Evolutionary conservation across 345 rosid species (phyloP).

Genomic region (Rhodamnia argentea): DNA sequence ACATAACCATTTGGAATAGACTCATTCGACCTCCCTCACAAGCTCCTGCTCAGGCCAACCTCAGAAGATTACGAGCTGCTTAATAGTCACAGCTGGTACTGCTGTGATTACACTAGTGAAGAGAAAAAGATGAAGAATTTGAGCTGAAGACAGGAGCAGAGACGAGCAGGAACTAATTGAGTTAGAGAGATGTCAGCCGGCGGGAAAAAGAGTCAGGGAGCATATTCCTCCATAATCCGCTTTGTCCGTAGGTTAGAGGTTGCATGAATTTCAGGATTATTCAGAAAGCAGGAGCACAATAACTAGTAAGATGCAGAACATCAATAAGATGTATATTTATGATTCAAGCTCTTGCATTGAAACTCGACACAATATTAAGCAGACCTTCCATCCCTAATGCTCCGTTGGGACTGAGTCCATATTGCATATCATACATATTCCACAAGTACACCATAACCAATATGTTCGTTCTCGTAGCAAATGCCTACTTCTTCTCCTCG

Average conservation of each 20-base stretch:
- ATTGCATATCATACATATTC: not conserved
- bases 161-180: not conserved
- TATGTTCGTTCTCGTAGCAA: not conserved
- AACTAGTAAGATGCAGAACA: not conserved
- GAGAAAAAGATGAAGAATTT: not conserved
- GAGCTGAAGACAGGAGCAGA: not conserved
- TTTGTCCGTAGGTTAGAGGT: not conserved
- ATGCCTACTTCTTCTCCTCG: not conserved
- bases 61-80: conserved; percentile 7
- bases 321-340: too few relatives aligned
- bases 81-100: not conserved
- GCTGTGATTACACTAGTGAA: not conserved
- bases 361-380: not conserved
- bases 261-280: not conserved
- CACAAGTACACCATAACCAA: not conserved
- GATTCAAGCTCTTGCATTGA: not conserved
- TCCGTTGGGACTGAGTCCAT: not conserved
- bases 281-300: not conserved
- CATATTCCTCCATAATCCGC: not conserved
- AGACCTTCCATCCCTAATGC: not conserved
- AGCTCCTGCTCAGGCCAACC: not conserved
- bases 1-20: not conserved
- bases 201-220: too few relatives aligned
- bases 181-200: not conserved
- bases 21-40: not conserved